Evolutionary conservation across 257 asterid species (phyloP), one percentile per base, ranked within the genome.

Genomic region (Forsythia viridissima): DNA sequence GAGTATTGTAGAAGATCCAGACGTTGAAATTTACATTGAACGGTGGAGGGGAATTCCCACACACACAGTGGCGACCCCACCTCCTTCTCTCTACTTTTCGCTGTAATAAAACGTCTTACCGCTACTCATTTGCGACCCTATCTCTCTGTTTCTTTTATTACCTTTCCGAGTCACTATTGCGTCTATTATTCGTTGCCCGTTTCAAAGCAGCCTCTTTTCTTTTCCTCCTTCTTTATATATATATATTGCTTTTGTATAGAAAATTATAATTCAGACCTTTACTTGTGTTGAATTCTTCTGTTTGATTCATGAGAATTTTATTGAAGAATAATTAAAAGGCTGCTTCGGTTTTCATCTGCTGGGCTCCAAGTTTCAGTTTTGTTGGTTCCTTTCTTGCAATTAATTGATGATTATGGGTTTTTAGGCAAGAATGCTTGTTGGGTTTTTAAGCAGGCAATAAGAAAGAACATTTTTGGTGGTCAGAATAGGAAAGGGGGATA

Each of bases 321-420:
- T 59, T 13, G 3, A 21, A 5, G 7, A 52, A 5, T 8, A 20
- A n/a, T 59, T 21, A 59, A 63, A 9, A 30, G 15, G 73, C 72
- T 59, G 71, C 40, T 21, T 13, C 69, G 75, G 77, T 74, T 74
- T 81, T 76, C 61, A 77, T 81, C 79, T 71, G 36, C 72, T 66
- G 76, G 73, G 66, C 38, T 79, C 73, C 78, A 63, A 36, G 85
- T 72, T 80, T 77, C 72, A 61, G 7, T 67, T 65, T 84, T 48
- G 21, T 21, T 9, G 15, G 63, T n/a, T 46, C 8, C 3, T 76
- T 77, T 55, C 78, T 70, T 75, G 76, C 42, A 72, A 63, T 85
- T 84, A 68, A 24, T 79, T 42, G 83, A 66, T 74, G 82, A 55
- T 57, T 82, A 46, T 43, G 46, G 73, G 39, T 66, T 76, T 11